Percentiles rank a stretch among this genome's conserved stretches.
phyloP scores from a whole-genome alignment of 495 filamentous ascomycete genomes.

The Evernia prunastri region DNA sequence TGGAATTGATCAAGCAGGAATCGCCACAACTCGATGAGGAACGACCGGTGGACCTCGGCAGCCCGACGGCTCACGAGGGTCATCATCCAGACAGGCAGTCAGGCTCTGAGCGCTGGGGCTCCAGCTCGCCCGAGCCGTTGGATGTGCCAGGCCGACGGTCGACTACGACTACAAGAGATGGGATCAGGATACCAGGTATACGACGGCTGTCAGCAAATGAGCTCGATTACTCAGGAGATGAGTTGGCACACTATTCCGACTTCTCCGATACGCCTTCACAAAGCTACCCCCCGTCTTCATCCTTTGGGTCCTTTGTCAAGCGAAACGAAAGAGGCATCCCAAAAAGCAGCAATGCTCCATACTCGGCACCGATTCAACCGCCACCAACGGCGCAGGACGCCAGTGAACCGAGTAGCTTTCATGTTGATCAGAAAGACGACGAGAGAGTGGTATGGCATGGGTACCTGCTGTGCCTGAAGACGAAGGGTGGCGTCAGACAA shows the following conservation, averaged over 20 bases:
- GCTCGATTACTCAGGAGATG: conserved; percentile 81
- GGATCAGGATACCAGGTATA: conserved; percentile 33
- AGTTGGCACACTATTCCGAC: conserved; percentile 82
- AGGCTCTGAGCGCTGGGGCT: conserved; percentile 34
- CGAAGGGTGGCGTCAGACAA: conserved; percentile 78
- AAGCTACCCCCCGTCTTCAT: conserved; percentile 19
- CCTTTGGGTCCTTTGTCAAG: conserved; percentile 15
- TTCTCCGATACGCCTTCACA: conserved; percentile 61
- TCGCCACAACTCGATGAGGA: conserved; percentile 82
- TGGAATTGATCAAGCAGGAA: conserved; percentile 69
- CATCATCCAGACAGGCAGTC: conserved; percentile 27
- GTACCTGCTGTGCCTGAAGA: conserved; percentile 77
- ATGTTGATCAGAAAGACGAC: conserved; percentile 47
- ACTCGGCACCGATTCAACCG: conserved; percentile 12
- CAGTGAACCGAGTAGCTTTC: conserved; percentile 50
- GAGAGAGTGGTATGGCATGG: conserved; percentile 86
- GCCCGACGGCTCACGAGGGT: conserved; percentile 41
- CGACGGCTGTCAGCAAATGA: conserved; percentile 43
- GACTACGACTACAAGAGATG: conserved; percentile 27
- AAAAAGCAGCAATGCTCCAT: conserved; percentile 15
- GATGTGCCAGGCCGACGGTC: conserved; percentile 27
- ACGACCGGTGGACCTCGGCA: conserved; percentile 65
- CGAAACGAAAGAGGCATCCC: conserved; percentile 10
- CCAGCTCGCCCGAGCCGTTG: conserved; percentile 60
- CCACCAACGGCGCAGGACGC: conserved; percentile 42